Percentiles rank a stretch among this genome's conserved stretches.
These are phyloP conservation scores for Pichia sp. DNA, from an alignment of 1,139 yeast genomes.

Conservation along the genomic window DNA sequence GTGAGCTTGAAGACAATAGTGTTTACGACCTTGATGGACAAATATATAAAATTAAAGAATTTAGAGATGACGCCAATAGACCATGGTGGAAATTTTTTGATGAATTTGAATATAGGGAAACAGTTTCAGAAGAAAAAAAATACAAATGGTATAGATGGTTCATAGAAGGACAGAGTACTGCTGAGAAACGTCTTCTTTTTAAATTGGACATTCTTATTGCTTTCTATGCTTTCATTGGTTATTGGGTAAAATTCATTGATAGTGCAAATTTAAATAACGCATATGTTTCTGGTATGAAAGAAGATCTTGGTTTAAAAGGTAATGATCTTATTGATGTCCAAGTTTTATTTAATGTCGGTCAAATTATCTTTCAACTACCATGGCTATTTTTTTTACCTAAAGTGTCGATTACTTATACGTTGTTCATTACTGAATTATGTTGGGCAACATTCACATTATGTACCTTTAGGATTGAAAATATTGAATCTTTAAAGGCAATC, in stretches of 20 bases:
- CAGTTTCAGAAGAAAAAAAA: constrained; percentile 6
- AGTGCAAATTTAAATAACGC: constrained; percentile 57
- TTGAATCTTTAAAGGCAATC: constrained; percentile 38
- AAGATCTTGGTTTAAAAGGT: constrained; percentile 53
- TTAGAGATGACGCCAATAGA: constrained; percentile 56
- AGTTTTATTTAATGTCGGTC: constrained; percentile 52
- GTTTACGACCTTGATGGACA: not conserved
- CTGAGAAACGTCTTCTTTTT: constrained; percentile 43
- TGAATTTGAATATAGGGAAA: constrained; percentile 20
- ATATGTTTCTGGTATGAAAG: constrained; percentile 61
- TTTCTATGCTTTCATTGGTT: constrained; percentile 53
- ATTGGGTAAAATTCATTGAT: constrained; percentile 68
- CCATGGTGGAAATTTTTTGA: constrained; percentile 43
- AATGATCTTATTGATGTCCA: constrained; percentile 59
- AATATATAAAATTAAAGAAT: constrained; percentile 31
- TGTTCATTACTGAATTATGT: constrained; percentile 52
- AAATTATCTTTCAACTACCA: constrained; percentile 46
- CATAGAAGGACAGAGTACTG: constrained; percentile 6
- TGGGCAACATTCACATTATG: constrained; percentile 65
- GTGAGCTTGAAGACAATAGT: constrained; percentile 2
- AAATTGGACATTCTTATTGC: constrained; percentile 59
- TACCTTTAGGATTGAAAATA: constrained; percentile 39
- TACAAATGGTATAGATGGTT: constrained; percentile 18
- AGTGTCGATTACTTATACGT: constrained; percentile 47
- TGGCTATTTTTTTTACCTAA: constrained; percentile 32